These are phyloP conservation scores for Dothistroma septosporum DNA, from an alignment of 2,329 filamentous ascomycete genomes.

Conservation along the genomic window DNA sequence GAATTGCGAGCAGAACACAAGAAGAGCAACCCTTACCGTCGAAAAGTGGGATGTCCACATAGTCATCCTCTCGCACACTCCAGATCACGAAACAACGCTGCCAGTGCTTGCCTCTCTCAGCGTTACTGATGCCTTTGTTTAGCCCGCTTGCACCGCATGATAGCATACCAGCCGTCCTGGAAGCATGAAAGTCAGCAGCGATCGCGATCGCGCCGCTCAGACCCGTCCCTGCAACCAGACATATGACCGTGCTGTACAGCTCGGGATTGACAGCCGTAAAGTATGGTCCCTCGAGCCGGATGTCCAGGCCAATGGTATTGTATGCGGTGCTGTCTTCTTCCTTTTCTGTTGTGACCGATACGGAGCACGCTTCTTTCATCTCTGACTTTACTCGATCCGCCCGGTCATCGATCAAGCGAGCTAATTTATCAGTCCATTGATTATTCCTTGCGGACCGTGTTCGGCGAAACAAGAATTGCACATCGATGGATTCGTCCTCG, in stretches of 20 bases:
- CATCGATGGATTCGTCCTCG: background rate
- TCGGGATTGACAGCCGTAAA: constrained; percentile 15
- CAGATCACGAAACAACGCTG: constrained; percentile 15
- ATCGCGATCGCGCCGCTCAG: constrained; percentile 19
- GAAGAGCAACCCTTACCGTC: constrained; percentile 1
- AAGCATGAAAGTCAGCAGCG: constrained; percentile 11
- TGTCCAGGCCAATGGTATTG: background rate
- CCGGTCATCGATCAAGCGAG: constrained; percentile 1
- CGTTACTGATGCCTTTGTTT: background rate
- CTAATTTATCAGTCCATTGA: constrained; percentile 11
- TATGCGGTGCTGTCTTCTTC: background rate
- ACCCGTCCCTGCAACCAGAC: constrained; percentile 18
- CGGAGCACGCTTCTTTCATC: constrained; percentile 1
- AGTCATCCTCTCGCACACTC: constrained; percentile 13
- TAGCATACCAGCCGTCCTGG: background rate
- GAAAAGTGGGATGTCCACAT: constrained; percentile 9
- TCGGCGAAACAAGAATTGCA: constrained; percentile 2
- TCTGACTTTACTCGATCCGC: background rate
- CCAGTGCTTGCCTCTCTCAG: constrained; percentile 1
- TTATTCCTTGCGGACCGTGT: background rate
- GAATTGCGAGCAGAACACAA: background rate
- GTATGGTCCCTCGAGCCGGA: constrained; percentile 18
- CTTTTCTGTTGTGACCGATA: background rate
- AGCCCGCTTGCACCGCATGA: background rate
- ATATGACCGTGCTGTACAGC: constrained; percentile 14